Evolutionary conservation across 73 alveolate species (phyloP).

Genomic region (Paramecium sonneborni): DNA sequence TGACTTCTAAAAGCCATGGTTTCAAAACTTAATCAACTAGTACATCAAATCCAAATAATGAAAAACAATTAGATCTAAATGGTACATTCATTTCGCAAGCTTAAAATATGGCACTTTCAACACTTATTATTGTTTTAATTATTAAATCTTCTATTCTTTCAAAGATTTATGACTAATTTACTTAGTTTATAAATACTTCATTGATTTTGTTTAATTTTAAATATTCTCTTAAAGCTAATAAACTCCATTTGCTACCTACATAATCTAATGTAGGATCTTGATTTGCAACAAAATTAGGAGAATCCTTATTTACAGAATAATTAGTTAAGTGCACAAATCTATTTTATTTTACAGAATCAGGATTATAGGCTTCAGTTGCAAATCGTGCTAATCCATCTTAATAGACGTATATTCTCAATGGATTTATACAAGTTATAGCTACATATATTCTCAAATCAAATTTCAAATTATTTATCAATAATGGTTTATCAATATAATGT

Average conservation of each 20-base stretch:
- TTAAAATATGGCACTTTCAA: constrained; percentile 74
- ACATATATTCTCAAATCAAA: constrained; percentile 91
- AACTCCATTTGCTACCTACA: constrained; percentile 85
- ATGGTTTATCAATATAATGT: constrained; percentile 85
- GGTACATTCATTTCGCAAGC: constrained; percentile 84
- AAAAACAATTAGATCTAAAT: constrained; percentile 85
- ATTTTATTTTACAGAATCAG: constrained; percentile 68
- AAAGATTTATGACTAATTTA: constrained; percentile 51
- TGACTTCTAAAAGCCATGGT: constrained; percentile 94
- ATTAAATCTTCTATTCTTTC: constrained; percentile 82
- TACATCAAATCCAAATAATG: constrained; percentile 89
- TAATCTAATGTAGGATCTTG: constrained; percentile 81
- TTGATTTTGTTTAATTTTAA: constrained; percentile 53
- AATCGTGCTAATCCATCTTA: constrained; percentile 92
- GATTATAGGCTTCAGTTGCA: constrained; percentile 77
- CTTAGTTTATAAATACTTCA: not conserved
- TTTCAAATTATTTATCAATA: constrained; percentile 86
- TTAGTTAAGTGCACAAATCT: constrained; percentile 90
- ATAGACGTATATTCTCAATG: constrained; percentile 87
- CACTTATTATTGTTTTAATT: constrained; percentile 85
- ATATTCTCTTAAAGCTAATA: constrained; percentile 68
- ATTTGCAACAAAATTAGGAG: constrained; percentile 83
- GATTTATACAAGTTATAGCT: constrained; percentile 86
- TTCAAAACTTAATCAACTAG: constrained; percentile 84
- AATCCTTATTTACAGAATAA: constrained; percentile 88